phyloP scores from a whole-genome alignment of 2,329 filamentous ascomycete species.

The Colletotrichum godetiae region DNA sequence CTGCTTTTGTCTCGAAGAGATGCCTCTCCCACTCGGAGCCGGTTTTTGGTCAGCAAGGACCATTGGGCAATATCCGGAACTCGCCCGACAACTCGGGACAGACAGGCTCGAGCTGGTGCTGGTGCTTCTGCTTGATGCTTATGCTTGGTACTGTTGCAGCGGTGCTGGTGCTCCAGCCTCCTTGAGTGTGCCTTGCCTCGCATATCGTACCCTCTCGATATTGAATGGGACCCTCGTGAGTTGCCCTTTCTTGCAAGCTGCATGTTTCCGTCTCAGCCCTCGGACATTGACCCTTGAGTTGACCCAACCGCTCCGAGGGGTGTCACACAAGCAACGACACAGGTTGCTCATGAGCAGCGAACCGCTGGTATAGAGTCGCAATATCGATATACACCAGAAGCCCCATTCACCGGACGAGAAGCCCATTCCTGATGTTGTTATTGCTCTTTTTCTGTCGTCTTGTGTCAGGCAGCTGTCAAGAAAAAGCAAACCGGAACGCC shows the following conservation, averaged over 20 bases:
- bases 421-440: background rate
- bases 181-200: background rate
- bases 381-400: constrained; percentile 1
- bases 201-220: background rate
- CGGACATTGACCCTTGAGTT: constrained; percentile 9
- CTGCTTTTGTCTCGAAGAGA: constrained; percentile 19
- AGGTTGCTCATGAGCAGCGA: background rate
- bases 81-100: constrained; percentile 30
- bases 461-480: constrained; percentile 21
- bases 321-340: constrained; percentile 9
- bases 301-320: background rate
- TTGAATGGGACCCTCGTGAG: background rate
- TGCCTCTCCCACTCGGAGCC: constrained; percentile 19
- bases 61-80: constrained; percentile 23
- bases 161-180: no score
- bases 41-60: constrained; percentile 1
- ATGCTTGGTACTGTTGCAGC: background rate
- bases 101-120: background rate
- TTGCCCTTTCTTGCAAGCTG: background rate
- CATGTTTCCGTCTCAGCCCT: constrained; percentile 17
- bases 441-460: background rate
- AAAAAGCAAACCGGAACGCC: constrained; percentile 22
- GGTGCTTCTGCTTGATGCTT: background rate
- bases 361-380: constrained; percentile 4
- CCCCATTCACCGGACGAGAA: constrained; percentile 5